These are phyloP conservation scores for Russula ochroleuca DNA, from an alignment of 768 basidiomycete genomes.

Conservation along the genomic window DNA sequence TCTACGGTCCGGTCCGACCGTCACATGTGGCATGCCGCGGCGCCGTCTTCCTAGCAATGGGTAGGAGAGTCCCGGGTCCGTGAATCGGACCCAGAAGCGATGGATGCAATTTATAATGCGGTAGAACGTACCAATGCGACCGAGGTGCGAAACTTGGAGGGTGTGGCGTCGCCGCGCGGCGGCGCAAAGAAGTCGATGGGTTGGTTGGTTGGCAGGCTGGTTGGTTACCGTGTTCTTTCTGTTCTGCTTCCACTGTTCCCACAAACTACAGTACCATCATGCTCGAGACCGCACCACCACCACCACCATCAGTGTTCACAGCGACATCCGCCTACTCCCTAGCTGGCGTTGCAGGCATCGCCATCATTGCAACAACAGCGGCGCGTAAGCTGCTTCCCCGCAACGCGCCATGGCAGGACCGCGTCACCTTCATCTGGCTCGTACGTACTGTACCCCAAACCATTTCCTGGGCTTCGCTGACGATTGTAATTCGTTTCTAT, in stretches of 20 bases:
- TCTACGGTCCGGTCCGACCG: too few relatives aligned
- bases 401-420: slow-evolving; percentile 59
- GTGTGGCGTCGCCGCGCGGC: background rate
- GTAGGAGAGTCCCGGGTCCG: background rate
- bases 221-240: too few relatives aligned
- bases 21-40: too few relatives aligned
- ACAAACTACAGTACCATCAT: background rate
- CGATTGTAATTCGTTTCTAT: background rate
- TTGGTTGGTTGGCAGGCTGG: too few relatives aligned
- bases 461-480: background rate
- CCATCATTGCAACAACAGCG: slow-evolving; percentile 47
- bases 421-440: slow-evolving; percentile 73
- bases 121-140: background rate
- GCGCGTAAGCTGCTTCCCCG: slow-evolving; percentile 58
- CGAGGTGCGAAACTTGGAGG: background rate
- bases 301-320: slow-evolving; percentile 43
- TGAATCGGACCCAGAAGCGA: background rate
- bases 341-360: slow-evolving; percentile 51
- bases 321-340: slow-evolving; percentile 62
- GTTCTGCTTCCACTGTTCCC: too few relatives aligned
- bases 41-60: too few relatives aligned
- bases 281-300: slow-evolving; percentile 9
- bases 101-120: background rate
- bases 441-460: slow-evolving; percentile 39
- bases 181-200: too few relatives aligned